Evolutionary conservation across 1,139 yeast genomes (phyloP).

Genomic region (Magnusiomyces suaveolens): DNA sequence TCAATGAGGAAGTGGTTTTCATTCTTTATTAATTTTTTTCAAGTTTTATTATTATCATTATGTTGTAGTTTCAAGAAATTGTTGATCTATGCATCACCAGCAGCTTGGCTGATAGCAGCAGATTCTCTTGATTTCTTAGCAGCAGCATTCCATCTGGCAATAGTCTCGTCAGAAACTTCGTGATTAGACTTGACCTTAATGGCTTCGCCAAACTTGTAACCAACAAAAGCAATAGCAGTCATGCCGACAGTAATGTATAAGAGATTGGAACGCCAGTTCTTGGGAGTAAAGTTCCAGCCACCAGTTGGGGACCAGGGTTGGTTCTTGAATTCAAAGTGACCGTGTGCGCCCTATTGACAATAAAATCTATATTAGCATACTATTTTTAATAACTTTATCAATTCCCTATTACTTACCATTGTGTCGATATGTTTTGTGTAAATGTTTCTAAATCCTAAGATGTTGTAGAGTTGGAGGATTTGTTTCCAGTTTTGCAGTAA

Average conservation of each 20-base stretch:
- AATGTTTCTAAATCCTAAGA: neutral
- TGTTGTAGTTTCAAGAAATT: neutral
- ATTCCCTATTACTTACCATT: neutral
- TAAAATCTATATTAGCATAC: neutral
- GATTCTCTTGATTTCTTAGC: conserved; percentile 32
- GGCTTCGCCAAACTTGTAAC: conserved; percentile 28
- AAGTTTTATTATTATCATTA: neutral
- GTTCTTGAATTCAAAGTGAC: conserved; percentile 11
- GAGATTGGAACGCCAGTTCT: conserved; percentile 36
- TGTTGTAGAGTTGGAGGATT: neutral
- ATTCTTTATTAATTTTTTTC: neutral
- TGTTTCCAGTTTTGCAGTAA: no score
- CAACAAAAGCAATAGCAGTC: conserved; percentile 26
- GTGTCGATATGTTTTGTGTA: neutral
- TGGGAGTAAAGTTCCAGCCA: conserved; percentile 39
- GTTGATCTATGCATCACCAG: conserved; percentile 7
- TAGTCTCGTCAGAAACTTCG: conserved; percentile 30
- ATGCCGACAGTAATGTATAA: conserved; percentile 28
- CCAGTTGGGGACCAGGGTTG: conserved; percentile 35
- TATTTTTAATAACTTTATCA: neutral
- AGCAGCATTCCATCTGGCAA: conserved; percentile 33
- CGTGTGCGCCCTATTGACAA: neutral
- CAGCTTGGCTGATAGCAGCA: conserved; percentile 24
- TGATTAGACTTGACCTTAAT: conserved; percentile 25
- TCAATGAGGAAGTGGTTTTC: neutral